Evolutionary conservation across 2,329 filamentous ascomycete genomes (phyloP).

Genomic region (Xylariaceae sp.): DNA sequence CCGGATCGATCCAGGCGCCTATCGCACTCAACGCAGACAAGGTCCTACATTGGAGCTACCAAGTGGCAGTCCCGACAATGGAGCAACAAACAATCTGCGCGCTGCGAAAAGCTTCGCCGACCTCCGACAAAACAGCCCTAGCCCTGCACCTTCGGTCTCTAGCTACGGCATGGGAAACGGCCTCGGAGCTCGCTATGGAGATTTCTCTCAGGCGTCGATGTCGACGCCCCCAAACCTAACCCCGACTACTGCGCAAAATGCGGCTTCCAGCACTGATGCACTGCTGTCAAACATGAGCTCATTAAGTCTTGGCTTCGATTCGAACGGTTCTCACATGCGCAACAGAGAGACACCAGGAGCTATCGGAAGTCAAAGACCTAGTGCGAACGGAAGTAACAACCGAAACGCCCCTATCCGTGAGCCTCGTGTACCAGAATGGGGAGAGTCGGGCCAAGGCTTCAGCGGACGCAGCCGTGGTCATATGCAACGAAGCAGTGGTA

Average conservation of each 20-base stretch:
- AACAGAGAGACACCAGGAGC: constrained; percentile 53
- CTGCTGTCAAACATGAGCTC: constrained; percentile 35
- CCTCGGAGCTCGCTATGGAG: constrained; percentile 36
- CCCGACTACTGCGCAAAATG: constrained; percentile 32
- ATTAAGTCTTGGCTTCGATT: constrained; percentile 51
- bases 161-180: constrained; percentile 62
- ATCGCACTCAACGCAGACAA: constrained; percentile 74
- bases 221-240: constrained; percentile 33
- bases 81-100: constrained; percentile 74
- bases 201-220: constrained; percentile 30
- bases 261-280: constrained; percentile 30
- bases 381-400: constrained; percentile 41
- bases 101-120: constrained; percentile 97
- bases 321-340: constrained; percentile 34
- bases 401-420: constrained; percentile 56
- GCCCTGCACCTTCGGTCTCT: constrained; percentile 82
- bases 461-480: constrained; percentile 54
- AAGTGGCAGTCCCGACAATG: constrained; percentile 63
- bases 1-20: constrained; percentile 61
- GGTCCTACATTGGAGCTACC: constrained; percentile 82
- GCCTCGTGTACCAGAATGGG: constrained; percentile 62
- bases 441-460: constrained; percentile 48
- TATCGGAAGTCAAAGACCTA: constrained; percentile 62
- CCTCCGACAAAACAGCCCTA: constrained; percentile 89
- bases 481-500: constrained; percentile 58